Evolutionary conservation across 2,329 filamentous ascomycete species (phyloP).

Genomic region (Bipolaris bicolor): DNA sequence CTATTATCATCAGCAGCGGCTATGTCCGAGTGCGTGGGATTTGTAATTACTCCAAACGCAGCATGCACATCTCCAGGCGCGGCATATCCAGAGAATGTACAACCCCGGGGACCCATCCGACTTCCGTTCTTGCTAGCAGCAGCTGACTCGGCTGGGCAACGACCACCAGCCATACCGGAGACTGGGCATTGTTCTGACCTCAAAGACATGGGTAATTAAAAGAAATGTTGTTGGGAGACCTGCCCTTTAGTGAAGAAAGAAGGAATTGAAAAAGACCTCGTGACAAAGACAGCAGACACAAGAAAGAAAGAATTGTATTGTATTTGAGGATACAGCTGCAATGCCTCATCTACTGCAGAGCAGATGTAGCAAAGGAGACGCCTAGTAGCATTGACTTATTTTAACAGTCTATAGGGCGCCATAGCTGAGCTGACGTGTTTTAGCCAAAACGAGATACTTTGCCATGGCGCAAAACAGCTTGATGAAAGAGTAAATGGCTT

Average conservation of each 20-base stretch:
- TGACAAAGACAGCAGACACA: neutral
- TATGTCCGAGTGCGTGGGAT: neutral
- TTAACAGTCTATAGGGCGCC: neutral
- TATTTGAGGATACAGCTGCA: neutral
- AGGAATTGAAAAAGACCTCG: neutral
- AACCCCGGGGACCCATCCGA: slow-evolving; percentile 30
- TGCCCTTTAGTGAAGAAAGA: slow-evolving; percentile 3
- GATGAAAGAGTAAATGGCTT: slow-evolving; percentile 2
- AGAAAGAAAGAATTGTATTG: neutral
- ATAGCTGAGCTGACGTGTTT: slow-evolving; percentile 8
- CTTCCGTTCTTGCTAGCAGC: slow-evolving; percentile 21
- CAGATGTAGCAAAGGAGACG: neutral
- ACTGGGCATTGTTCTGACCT: slow-evolving; percentile 28
- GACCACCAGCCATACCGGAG: slow-evolving; percentile 21
- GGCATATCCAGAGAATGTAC: slow-evolving; percentile 33
- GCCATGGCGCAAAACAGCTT: slow-evolving; percentile 5
- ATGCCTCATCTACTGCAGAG: neutral
- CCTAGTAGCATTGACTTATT: neutral
- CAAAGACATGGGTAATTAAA: slow-evolving; percentile 6
- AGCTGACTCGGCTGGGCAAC: slow-evolving; percentile 23
- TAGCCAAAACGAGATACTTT: slow-evolving; percentile 1
- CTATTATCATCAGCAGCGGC: slow-evolving; percentile 13
- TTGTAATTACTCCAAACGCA: slow-evolving; percentile 25
- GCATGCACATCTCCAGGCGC: slow-evolving; percentile 33
- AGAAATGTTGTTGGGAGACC: slow-evolving; percentile 5